phyloP scores from a whole-genome alignment of 441 rosid species.

The Bruguiera hainesii region DNA sequence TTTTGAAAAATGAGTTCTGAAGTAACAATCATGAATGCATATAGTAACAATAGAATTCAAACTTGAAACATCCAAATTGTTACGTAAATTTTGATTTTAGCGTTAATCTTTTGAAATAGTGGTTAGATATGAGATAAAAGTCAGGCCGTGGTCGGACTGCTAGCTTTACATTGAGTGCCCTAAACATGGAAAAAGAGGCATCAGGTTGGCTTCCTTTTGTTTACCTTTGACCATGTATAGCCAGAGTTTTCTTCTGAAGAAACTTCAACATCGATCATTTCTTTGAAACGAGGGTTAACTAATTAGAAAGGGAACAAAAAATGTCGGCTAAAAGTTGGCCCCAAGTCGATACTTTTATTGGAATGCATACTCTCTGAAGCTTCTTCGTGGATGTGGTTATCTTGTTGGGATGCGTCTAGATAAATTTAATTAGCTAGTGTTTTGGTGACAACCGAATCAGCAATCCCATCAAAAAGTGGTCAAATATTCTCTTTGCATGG shows the following conservation, averaged over 20 bases:
- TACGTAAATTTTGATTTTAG: too few relatives aligned
- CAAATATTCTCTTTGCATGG: conserved; percentile 2
- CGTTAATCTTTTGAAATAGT: conserved; percentile 8
- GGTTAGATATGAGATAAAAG: neutral
- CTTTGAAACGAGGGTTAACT: neutral
- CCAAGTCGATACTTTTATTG: neutral
- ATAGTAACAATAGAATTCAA: too few relatives aligned
- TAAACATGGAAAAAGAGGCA: neutral
- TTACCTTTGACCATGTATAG: neutral
- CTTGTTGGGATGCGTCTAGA: too few relatives aligned
- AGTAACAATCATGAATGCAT: too few relatives aligned
- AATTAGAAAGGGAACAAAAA: conserved; percentile 1
- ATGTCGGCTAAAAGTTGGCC: conserved; percentile 16
- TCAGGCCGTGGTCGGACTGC: neutral
- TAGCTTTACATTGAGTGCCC: neutral
- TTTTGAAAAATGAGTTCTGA: too few relatives aligned
- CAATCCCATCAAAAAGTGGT: neutral
- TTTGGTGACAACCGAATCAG: neutral
- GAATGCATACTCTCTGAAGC: neutral
- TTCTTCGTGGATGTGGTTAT: too few relatives aligned
- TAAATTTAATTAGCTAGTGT: too few relatives aligned
- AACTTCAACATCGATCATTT: conserved; percentile 10
- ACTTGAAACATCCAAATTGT: too few relatives aligned
- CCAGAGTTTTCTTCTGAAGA: neutral
- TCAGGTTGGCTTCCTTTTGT: neutral